These are phyloP conservation scores for Serendipita indica DNA, from an alignment of 768 basidiomycete species.

Conservation along the genomic window DNA sequence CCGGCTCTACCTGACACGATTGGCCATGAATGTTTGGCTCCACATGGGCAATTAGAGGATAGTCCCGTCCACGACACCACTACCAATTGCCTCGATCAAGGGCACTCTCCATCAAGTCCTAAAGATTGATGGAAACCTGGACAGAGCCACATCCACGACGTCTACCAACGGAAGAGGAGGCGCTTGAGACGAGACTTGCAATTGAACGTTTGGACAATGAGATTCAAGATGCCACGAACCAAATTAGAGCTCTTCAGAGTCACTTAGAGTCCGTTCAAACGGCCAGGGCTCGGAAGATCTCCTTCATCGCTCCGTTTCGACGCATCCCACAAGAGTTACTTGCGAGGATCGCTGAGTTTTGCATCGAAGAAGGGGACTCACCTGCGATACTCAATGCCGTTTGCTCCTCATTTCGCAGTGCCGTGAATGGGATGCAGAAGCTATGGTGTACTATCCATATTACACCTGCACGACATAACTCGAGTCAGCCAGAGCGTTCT, in stretches of 20 bases:
- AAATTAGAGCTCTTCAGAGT: neutral
- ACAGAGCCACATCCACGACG: neutral
- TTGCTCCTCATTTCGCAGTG: neutral
- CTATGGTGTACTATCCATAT: constrained; percentile 6
- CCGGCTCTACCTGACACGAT: too few species aligned
- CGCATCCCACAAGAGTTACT: neutral
- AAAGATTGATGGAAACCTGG: neutral
- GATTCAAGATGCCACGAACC: neutral
- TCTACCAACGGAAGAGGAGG: neutral
- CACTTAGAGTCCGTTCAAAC: neutral
- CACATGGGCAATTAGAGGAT: too few species aligned
- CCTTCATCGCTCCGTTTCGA: constrained; percentile 4
- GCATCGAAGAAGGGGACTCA: neutral
- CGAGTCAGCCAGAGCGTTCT: neutral
- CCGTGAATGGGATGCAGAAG: constrained; percentile 1
- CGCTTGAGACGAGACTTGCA: neutral
- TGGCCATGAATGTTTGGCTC: too few species aligned
- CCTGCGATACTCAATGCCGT: neutral
- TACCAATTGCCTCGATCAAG: neutral
- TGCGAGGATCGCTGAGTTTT: neutral
- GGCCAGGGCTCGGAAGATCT: neutral
- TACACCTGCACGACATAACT: neutral
- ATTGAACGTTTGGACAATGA: neutral
- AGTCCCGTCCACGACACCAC: neutral
- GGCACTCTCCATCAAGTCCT: too few species aligned